Percentiles rank a stretch among this genome's conserved stretches.
phyloP scores from a whole-genome alignment of 768 basidiomycete species.

The Lactarius trivialis region DNA sequence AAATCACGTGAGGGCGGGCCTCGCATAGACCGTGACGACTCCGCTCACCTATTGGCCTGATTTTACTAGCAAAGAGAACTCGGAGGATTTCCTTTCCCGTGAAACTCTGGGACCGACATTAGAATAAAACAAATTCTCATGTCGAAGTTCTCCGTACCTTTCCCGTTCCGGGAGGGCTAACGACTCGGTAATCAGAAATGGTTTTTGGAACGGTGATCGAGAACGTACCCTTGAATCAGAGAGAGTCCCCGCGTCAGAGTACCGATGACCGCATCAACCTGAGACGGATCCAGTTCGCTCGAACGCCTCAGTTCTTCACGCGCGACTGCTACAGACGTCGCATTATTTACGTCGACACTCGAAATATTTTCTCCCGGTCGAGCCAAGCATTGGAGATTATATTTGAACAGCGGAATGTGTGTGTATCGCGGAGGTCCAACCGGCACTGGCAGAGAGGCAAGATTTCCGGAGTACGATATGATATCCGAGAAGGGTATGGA shows the following conservation, averaged over 20 bases:
- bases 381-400: slow-evolving; percentile 45
- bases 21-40: neutral
- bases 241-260: slow-evolving; percentile 52
- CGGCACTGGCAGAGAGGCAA: neutral
- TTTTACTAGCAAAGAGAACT: slow-evolving; percentile 47
- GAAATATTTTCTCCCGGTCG: slow-evolving; percentile 31
- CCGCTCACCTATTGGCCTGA: slow-evolving; percentile 42
- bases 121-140: neutral
- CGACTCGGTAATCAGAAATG: neutral
- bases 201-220: neutral
- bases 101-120: slow-evolving; percentile 40
- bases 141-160: slow-evolving; percentile 41
- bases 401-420: slow-evolving; percentile 45
- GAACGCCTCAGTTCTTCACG: slow-evolving; percentile 38
- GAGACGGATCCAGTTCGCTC: slow-evolving; percentile 62
- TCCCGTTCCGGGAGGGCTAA: slow-evolving; percentile 72
- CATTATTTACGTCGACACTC: slow-evolving; percentile 37
- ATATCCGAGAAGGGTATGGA: slow-evolving; percentile 12
- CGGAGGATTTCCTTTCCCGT: slow-evolving; percentile 66
- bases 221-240: slow-evolving; percentile 62
- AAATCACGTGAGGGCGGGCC: neutral
- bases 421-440: slow-evolving; percentile 11
- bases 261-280: slow-evolving; percentile 62
- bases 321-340: slow-evolving; percentile 40
- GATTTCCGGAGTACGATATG: slow-evolving; percentile 3